phyloP scores from a whole-genome alignment of 2,329 filamentous ascomycete genomes.

The Fusarium odoratissimum region DNA sequence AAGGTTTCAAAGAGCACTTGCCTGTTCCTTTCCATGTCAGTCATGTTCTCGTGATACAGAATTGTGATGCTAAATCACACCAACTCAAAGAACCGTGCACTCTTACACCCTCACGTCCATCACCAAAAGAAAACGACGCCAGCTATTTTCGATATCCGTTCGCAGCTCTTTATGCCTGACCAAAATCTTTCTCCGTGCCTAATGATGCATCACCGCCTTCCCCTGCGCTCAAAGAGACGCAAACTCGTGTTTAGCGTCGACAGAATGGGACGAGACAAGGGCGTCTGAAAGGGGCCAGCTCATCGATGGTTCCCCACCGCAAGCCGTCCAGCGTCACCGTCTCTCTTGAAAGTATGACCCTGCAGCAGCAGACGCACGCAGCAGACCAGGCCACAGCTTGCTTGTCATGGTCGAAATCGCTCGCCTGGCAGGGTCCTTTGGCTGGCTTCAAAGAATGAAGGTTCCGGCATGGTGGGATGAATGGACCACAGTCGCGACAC shows the following conservation, averaged over 20 bases:
- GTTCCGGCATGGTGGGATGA: constrained; percentile 32
- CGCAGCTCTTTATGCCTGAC: constrained; percentile 42
- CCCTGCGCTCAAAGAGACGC: constrained; percentile 38
- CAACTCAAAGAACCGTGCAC: constrained; percentile 12
- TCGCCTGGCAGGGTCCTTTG: constrained; percentile 35
- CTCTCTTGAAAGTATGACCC: constrained; percentile 41
- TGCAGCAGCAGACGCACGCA: constrained; percentile 38
- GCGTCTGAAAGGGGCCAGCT: constrained; percentile 46
- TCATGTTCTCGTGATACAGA: constrained; percentile 21
- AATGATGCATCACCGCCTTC: constrained; percentile 47
- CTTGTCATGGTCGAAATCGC: constrained; percentile 15
- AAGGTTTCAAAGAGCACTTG: background rate
- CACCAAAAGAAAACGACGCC: constrained; percentile 9
- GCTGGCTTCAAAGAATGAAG: constrained; percentile 22
- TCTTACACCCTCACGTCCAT: constrained; percentile 22
- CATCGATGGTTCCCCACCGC: constrained; percentile 46
- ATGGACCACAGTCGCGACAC: constrained; percentile 25
- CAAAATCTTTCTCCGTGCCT: constrained; percentile 37
- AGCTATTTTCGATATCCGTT: constrained; percentile 12
- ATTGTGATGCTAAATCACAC: constrained; percentile 4
- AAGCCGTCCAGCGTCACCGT: constrained; percentile 46
- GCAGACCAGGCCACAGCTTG: constrained; percentile 19
- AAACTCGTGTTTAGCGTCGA: constrained; percentile 43
- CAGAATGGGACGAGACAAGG: constrained; percentile 46
- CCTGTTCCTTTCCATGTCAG: background rate